Conservation (phyloP, 148 eudicot species). For the Amaranthus hypochondriacus region DNA sequence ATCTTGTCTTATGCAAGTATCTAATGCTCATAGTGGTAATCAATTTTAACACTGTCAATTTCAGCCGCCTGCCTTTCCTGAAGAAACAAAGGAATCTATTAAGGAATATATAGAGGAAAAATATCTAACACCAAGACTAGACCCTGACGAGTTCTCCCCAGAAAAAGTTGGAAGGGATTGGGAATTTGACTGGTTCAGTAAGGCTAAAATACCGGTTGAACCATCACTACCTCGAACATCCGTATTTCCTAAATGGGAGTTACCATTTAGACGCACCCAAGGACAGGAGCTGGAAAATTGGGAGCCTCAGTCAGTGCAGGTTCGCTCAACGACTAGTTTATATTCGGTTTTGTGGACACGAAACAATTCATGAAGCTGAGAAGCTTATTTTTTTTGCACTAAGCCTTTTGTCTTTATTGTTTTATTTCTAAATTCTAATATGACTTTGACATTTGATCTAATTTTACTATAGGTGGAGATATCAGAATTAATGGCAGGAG, state of each 20-base stretch:
- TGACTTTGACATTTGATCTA: constrained; percentile 17
- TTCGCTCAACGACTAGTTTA: constrained; percentile 21
- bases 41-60: constrained; percentile 10
- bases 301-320: constrained; percentile 90
- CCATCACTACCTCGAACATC: constrained; percentile 75
- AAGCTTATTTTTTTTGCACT: neutral
- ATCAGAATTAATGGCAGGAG: constrained; percentile 62
- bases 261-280: constrained; percentile 75
- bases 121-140: constrained; percentile 75
- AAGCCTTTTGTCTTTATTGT: neutral
- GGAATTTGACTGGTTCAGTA: constrained; percentile 96
- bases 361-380: neutral
- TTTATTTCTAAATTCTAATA: constrained; percentile 6
- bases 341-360: neutral
- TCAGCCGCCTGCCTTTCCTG: constrained; percentile 95
- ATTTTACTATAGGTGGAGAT: constrained; percentile 60
- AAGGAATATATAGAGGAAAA: constrained; percentile 66
- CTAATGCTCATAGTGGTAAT: neutral
- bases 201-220: constrained; percentile 64
- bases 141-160: constrained; percentile 77
- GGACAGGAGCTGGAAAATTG: constrained; percentile 38
- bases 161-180: constrained; percentile 83
- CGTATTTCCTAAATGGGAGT: constrained; percentile 81
- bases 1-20: neutral
- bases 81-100: constrained; percentile 73